These are phyloP conservation scores for Gamsiella multidivaricata DNA, from an alignment of 192 early-diverging fungal genomes.

Conservation along the genomic window DNA sequence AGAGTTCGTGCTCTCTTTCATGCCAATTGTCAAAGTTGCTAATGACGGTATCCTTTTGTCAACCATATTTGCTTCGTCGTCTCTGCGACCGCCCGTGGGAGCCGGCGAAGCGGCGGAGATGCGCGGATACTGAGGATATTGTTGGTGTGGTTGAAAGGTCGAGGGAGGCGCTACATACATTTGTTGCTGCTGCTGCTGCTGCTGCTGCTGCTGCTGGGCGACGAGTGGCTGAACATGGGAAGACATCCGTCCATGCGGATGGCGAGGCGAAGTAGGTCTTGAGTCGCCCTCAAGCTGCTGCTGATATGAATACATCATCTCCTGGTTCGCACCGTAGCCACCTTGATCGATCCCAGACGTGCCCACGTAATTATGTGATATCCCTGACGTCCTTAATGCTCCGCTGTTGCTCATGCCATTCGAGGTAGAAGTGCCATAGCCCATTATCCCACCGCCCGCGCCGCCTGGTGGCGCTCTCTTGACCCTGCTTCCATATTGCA, in stretches of 20 bases:
- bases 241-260: conserved; percentile 16
- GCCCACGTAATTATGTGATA: background rate
- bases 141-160: background rate
- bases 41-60: background rate
- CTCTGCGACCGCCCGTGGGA: conserved; percentile 17
- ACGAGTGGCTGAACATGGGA: background rate
- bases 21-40: background rate
- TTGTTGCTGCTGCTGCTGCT: conserved; percentile 11
- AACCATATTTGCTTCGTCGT: background rate
- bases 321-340: background rate
- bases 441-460: no score
- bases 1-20: background rate
- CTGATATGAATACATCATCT: conserved; percentile 5
- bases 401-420: background rate
- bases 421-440: background rate
- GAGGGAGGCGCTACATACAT: background rate
- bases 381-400: background rate
- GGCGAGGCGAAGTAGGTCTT: background rate
- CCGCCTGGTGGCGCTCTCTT: conserved; percentile 13
- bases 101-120: conserved; percentile 15
- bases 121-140: conserved; percentile 3
- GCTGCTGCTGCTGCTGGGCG: background rate
- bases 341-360: background rate
- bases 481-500: conserved; percentile 29
- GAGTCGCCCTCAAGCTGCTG: background rate